phyloP scores from a whole-genome alignment of 495 filamentous ascomycete species.

The Talaromyces trachyspermus region DNA sequence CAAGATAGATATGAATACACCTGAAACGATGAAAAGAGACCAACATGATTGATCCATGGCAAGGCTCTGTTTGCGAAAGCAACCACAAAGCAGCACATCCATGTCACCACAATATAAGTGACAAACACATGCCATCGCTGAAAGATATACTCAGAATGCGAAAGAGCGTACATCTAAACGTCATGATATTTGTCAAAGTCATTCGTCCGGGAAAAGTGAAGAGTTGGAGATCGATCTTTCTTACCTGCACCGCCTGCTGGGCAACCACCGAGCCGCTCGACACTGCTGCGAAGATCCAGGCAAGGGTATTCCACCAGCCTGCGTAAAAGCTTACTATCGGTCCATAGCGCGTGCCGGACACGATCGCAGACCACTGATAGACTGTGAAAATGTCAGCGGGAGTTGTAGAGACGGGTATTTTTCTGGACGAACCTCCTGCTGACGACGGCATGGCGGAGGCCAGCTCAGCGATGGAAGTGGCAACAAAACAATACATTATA shows the following conservation, averaged over 20 bases:
- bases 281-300: slow-evolving; percentile 60
- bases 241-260: slow-evolving; percentile 55
- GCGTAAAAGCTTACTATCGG: slow-evolving; percentile 69
- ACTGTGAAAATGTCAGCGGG: slow-evolving; percentile 23
- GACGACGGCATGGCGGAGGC: slow-evolving; percentile 74
- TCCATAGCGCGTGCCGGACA: slow-evolving; percentile 63
- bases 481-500: slow-evolving; percentile 44
- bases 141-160: slow-evolving; percentile 54
- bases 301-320: slow-evolving; percentile 73
- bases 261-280: slow-evolving; percentile 61
- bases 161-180: slow-evolving; percentile 65
- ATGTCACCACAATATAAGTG: slow-evolving; percentile 57
- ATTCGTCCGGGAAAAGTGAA: no score
- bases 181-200: no score
- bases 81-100: slow-evolving; percentile 55
- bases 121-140: slow-evolving; percentile 73
- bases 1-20: slow-evolving; percentile 63
- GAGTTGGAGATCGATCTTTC: no score
- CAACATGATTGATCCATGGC: slow-evolving; percentile 57
- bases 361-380: slow-evolving; percentile 79
- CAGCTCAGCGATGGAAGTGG: slow-evolving; percentile 60
- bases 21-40: slow-evolving; percentile 60
- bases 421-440: slow-evolving; percentile 46
- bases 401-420: not conserved
- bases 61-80: slow-evolving; percentile 64